Evolutionary conservation across 352 stramenopile species (phyloP), one percentile per base, ranked within the genome.

Genomic region (Phytophthora chlamydospora): DNA sequence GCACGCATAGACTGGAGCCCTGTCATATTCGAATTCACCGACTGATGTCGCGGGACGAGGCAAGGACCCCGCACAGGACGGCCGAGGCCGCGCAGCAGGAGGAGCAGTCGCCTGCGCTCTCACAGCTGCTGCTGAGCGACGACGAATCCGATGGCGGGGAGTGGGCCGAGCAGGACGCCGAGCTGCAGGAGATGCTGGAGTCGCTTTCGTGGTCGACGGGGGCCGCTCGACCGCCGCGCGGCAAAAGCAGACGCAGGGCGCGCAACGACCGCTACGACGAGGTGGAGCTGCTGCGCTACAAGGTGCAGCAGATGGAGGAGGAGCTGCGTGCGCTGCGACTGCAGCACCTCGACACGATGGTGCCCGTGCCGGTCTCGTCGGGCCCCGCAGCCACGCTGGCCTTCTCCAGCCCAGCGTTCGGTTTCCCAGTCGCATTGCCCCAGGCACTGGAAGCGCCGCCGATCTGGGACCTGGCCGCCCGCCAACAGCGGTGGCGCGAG

Each of bases 261-360:
- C 57, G 65, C 6, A 65, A 76, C 33, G 65, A 75, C 34, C 68
- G 57, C 31, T 39, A 51, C 36, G 34, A 71, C 33, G 72, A 80
- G 54, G 42, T 80, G n/a, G 58, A 68, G 19, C 64, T 76, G 21
- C 29, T 80, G 54, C 68, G 68, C 43, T 52, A 49, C 27, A 71
- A 70, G 45, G 62, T 81, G 24, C 50, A 50, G 31, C 66, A 75
- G 39, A 68, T 81, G 51, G 73, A 81, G 38, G 47, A 63, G 42
- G 56, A 78, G 45, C 53, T 76, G 16, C 36, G 39, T 4, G 19
- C 32, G 2, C 36, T 80, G 16, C 50, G 59, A 2, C 16, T 39
- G 21, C 60, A 68, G 24, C 62, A 69, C 36, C 13, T 60, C 24
- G 34, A 62, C 16, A 63, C 27, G 5, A 31, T 60, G 29, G 42